These are phyloP conservation scores for Cercospora sojina DNA, from an alignment of 2,329 filamentous ascomycete species.

Conservation along the genomic window DNA sequence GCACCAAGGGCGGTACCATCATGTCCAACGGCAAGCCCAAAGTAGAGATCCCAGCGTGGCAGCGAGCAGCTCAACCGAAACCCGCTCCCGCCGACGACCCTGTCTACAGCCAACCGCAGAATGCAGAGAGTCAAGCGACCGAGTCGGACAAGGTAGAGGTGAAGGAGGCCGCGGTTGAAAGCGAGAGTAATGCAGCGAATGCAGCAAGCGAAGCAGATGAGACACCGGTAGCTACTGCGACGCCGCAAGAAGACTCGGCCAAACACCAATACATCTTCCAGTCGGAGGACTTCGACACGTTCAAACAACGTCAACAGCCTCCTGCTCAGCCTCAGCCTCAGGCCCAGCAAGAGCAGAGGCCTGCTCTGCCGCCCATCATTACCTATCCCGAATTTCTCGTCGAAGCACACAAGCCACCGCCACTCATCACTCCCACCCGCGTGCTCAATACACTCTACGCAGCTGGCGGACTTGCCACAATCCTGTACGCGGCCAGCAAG, in stretches of 20 bases:
- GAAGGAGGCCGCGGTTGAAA: constrained; percentile 7
- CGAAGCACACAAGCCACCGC: constrained; percentile 58
- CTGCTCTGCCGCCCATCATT: constrained; percentile 57
- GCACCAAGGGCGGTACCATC: neutral
- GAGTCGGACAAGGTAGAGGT: neutral
- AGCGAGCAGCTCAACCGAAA: constrained; percentile 29
- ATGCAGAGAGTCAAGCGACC: constrained; percentile 10
- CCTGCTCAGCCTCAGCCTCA: constrained; percentile 9
- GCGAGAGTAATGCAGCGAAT: neutral
- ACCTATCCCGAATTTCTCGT: constrained; percentile 67
- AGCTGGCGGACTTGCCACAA: constrained; percentile 55
- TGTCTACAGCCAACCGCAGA: constrained; percentile 23
- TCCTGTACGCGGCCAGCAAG: constrained; percentile 68
- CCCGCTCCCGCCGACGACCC: constrained; percentile 23
- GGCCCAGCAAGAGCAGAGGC: constrained; percentile 38
- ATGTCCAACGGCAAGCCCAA: constrained; percentile 35
- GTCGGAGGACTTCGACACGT: constrained; percentile 30
- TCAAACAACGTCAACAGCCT: constrained; percentile 29
- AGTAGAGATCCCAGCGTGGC: constrained; percentile 38
- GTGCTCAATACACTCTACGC: constrained; percentile 58
- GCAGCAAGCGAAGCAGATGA: constrained; percentile 1
- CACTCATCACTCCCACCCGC: constrained; percentile 57
- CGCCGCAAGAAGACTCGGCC: neutral
- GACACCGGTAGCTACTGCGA: neutral
- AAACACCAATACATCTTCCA: constrained; percentile 21